These are phyloP conservation scores for Helminthosporium solani DNA, from an alignment of 2,329 filamentous ascomycete genomes.

Conservation along the genomic window DNA sequence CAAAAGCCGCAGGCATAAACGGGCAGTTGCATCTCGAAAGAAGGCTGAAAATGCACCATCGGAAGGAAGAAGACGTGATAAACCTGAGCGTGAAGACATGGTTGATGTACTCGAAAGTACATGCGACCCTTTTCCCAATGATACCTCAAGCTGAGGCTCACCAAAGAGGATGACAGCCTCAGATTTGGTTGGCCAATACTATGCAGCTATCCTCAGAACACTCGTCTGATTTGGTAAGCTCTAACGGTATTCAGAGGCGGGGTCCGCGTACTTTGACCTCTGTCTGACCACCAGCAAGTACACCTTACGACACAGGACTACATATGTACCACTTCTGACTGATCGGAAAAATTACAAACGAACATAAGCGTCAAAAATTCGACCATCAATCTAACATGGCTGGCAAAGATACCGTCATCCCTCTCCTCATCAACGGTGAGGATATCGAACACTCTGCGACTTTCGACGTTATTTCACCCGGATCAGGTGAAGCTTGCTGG, in stretches of 20 bases:
- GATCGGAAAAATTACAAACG: neutral
- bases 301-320: neutral
- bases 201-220: neutral
- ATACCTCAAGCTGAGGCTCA: neutral
- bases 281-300: neutral
- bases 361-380: neutral
- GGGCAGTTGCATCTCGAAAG: slow-evolving; percentile 32
- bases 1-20: slow-evolving; percentile 55
- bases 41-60: slow-evolving; percentile 22
- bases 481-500: slow-evolving; percentile 53
- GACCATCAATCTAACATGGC: neutral
- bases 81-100: slow-evolving; percentile 14
- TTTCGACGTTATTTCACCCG: slow-evolving; percentile 48
- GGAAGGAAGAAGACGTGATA: neutral
- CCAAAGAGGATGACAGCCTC: neutral
- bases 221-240: neutral
- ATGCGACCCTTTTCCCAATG: slow-evolving; percentile 9
- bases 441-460: slow-evolving; percentile 46
- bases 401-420: slow-evolving; percentile 19
- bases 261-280: neutral
- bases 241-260: neutral
- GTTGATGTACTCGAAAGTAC: slow-evolving; percentile 27
- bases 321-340: neutral
- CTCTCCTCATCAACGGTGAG: slow-evolving; percentile 47
- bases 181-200: no score